Evolutionary conservation across 441 rosid genomes (phyloP), one percentile per base, ranked within the genome.

Genomic region (Manihot esculenta): DNA sequence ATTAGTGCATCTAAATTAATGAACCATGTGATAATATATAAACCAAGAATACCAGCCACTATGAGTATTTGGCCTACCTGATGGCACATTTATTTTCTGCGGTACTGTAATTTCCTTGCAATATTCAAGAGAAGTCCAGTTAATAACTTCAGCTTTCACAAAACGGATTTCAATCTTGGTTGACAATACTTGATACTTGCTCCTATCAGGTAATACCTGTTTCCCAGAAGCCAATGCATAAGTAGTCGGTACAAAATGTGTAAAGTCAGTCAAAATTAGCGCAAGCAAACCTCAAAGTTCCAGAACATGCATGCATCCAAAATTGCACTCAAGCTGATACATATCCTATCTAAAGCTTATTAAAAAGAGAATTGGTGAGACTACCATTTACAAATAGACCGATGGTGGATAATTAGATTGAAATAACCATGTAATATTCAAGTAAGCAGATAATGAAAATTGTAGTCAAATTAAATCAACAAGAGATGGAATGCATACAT

Each of bases 91-190:
- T 20, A 45, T 7, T 69, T 54, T 69, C 33, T 55, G 77, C 1
- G 58, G 27, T 20, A 72, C 59, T n/a, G 42, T 7, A 2, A n/a
- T 70, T 59, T 79, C 84, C 67, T 64, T 67, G 77, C 74, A 77
- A 60, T 75, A 89, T 76, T 85, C 92, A 38, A 89, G 90, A 56
- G 89, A 78, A 17, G 75, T 30, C 92, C 94, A 89, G 5, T 81
- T 79, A 33, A 87, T 65, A 33, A 61, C 54, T 72, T 84, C 94
- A 58, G 84, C 88, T 79, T 89, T 89, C 55, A 86, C 84, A 23
- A 89, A 86, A 55, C 77, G 80, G 62, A 89, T 83, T 84, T 89
- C 92, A 42, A 87, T 63, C 78, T 84, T 89, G 72, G 88, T 87
- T 10, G 88, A 70, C 83, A 85, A 73, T 63, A 89, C 87, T 14